Base-by-base conservation (phyloP, 1,139 yeast genomes). In the Pichia sp. region DNA sequence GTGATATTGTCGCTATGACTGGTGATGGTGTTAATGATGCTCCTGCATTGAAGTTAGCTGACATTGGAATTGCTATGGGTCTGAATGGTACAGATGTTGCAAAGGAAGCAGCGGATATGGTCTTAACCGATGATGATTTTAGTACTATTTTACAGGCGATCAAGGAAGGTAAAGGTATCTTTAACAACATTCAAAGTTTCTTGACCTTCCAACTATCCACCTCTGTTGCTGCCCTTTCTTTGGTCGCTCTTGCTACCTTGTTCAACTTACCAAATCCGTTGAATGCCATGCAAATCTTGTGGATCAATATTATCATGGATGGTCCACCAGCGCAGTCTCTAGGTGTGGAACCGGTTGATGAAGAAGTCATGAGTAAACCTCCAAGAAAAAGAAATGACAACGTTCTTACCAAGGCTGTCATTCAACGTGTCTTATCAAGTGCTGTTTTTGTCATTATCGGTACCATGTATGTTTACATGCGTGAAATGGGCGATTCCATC, bases 21-120 rank as follows among this genome's bases (percentile, higher is more conserved):
- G 98, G 98, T 48, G 98, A 91, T 60, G 98, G 98, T 62, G 98
- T 91, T 20, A 91, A 91, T 57, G 98, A 91, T 63, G 96, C 98
- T 0, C 98, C 98, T n/a, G 97, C 98, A 5, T 72, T 91, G 52
- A 91, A 91, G 59, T 69, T 88, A 53, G 98, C 98, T 3, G 96
- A 91, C 60, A 93, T 91, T 50, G 98, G 98, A 51, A 88, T 91
- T 50, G 82, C 95, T 22, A 91, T 91, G 98, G 98, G 98, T 44
- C 77, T 78, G 52, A 77, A 83, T 62, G 98, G 98, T 41, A 91
- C 98, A 1, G 98, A 91, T 60, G 98, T 91, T 33, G 98, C 98
- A 33, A 91, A 91, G 55, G 98, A 91, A 60, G 97, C 97, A 1
- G 87, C 96, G 5, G 98, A 91, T 59, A 91, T 91, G 97, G 91